Conservation (phyloP, 768 basidiomycete genomes). For the Podaxis sp. region DNA sequence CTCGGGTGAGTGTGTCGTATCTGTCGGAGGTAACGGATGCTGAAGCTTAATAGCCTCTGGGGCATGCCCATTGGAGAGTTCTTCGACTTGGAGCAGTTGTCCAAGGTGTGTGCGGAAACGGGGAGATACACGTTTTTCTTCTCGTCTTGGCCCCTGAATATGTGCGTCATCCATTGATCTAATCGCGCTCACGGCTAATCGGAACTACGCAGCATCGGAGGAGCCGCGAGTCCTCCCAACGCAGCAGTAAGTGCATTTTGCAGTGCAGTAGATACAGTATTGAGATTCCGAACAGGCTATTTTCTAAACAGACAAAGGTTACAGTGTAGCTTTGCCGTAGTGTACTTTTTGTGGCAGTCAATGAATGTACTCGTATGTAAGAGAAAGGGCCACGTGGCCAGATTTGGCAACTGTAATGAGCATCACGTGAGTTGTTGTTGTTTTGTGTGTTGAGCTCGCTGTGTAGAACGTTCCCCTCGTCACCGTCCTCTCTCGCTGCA, state of each 20-base stretch:
- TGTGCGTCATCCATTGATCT: slow-evolving; percentile 39
- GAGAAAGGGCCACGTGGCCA: slow-evolving; percentile 3
- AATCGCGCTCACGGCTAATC: not conserved
- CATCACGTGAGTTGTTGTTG: slow-evolving; percentile 27
- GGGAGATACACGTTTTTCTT: slow-evolving; percentile 74
- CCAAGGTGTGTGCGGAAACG: slow-evolving; percentile 52
- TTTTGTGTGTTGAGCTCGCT: slow-evolving; percentile 13
- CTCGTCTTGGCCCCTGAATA: slow-evolving; percentile 71
- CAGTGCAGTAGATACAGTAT: not conserved
- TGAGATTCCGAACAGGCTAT: not conserved
- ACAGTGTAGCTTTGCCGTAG: not conserved
- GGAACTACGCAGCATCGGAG: slow-evolving; percentile 48
- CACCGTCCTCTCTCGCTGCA: slow-evolving; percentile 13
- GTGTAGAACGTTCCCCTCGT: slow-evolving; percentile 12
- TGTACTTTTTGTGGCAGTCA: not conserved
- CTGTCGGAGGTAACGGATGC: not conserved
- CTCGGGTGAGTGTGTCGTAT: slow-evolving; percentile 43
- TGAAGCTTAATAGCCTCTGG: slow-evolving; percentile 45
- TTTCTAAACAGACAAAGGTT: not conserved
- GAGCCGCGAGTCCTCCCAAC: slow-evolving; percentile 69
- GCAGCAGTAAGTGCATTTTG: slow-evolving; percentile 50
- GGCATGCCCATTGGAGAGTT: slow-evolving; percentile 80
- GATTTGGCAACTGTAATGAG: slow-evolving; percentile 13
- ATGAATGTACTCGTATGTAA: not conserved
- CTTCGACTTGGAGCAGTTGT: slow-evolving; percentile 67